A percentile compares a stretch with the other conserved stretches of the same genome.
phyloP scores from a whole-genome alignment of 176 grass and related monocot species.

The Eragrostis nindensis region DNA sequence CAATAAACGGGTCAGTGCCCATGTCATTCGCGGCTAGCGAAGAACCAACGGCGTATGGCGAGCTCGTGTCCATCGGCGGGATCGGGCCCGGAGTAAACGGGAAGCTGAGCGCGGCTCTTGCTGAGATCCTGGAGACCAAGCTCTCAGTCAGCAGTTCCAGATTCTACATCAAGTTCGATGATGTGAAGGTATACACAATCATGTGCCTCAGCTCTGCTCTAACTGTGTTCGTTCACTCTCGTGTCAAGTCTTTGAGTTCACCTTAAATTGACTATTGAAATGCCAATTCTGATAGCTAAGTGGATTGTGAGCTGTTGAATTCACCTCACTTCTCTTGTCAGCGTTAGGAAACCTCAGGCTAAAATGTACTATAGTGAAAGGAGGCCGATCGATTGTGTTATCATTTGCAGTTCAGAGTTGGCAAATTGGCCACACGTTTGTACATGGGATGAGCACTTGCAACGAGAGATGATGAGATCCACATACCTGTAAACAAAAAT shows the following conservation, averaged over 20 bases:
- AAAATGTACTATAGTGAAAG: neutral
- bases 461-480: neutral
- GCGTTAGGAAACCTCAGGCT: neutral
- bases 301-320: neutral
- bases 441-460: neutral
- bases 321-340: neutral
- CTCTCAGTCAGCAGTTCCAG: slow-evolving; percentile 66
- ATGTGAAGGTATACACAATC: slow-evolving; percentile 58
- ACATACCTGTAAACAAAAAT: neutral
- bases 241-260: neutral
- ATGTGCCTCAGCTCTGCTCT: neutral
- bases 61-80: slow-evolving; percentile 85
- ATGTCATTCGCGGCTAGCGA: slow-evolving; percentile 85
- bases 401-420: neutral
- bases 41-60: slow-evolving; percentile 79
- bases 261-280: neutral
- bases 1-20: slow-evolving; percentile 73
- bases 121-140: slow-evolving; percentile 89
- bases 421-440: neutral
- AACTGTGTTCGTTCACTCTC: neutral
- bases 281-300: neutral
- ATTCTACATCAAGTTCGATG: slow-evolving; percentile 94
- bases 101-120: slow-evolving; percentile 77
- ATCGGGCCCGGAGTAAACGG: slow-evolving; percentile 78
- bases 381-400: neutral